Evolutionary conservation across 1,284 basidiomycete genomes (phyloP).

Genomic region (Tilletia indica): DNA sequence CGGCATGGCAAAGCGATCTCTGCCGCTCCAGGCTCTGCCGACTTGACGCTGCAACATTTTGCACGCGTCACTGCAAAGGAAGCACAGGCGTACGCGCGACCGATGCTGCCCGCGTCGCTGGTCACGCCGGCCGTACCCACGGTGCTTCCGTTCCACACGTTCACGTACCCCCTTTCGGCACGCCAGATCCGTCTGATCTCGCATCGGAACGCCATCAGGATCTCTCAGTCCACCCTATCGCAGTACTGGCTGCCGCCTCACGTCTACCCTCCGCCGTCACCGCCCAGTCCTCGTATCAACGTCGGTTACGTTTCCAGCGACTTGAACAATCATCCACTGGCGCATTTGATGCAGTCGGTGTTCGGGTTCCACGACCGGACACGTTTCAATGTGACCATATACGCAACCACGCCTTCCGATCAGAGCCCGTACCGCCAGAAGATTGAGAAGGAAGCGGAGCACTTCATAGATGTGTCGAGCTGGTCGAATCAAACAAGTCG

Average conservation of each 20-base stretch:
- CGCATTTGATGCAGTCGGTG: conserved; percentile 67
- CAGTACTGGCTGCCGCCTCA: conserved; percentile 62
- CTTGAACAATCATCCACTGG: conserved; percentile 67
- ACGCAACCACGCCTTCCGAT: conserved; percentile 64
- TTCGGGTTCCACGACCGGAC: conserved; percentile 63
- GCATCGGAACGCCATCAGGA: conserved; percentile 64
- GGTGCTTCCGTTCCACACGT: conserved; percentile 66
- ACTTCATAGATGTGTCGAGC: conserved; percentile 63
- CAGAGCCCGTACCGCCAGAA: conserved; percentile 62
- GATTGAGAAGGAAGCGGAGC: conserved; percentile 61
- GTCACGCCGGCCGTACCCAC: conserved; percentile 61
- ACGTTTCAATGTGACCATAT: conserved; percentile 62
- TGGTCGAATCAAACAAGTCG: conserved; percentile 60
- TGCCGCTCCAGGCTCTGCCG: too few species aligned
- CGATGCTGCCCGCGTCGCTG: conserved; percentile 57
- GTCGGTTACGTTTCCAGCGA: conserved; percentile 67
- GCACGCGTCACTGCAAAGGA: not conserved
- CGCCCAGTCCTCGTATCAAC: conserved; percentile 60
- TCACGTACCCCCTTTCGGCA: conserved; percentile 63
- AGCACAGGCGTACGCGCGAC: conserved; percentile 47
- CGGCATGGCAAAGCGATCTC: conserved; percentile 54
- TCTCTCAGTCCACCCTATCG: conserved; percentile 61
- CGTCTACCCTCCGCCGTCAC: conserved; percentile 63
- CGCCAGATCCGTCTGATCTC: conserved; percentile 64
- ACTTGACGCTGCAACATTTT: not conserved